Conservation (phyloP, 495 filamentous ascomycete genomes). For the Aspergillus incahuasiensis region DNA sequence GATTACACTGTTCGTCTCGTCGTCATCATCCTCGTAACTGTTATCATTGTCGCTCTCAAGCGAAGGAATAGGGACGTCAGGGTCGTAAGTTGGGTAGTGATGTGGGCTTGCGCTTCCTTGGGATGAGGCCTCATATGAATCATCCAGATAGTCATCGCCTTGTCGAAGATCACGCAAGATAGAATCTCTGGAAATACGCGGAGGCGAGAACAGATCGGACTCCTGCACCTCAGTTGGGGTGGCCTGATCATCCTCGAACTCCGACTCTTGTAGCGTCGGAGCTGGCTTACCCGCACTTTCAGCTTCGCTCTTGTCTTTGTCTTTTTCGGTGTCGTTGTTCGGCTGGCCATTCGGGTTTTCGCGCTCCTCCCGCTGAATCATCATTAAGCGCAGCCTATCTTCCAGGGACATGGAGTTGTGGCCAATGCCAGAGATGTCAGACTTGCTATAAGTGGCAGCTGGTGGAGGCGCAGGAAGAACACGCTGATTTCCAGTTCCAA, state of each 20-base stretch:
- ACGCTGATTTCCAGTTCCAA: slow-evolving; percentile 54
- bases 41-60: slow-evolving; percentile 55
- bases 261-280: too few relatives aligned
- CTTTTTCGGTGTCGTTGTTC: background rate
- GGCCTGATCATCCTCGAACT: slow-evolving; percentile 26
- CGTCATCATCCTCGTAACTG: slow-evolving; percentile 52
- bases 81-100: slow-evolving; percentile 60
- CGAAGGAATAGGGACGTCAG: slow-evolving; percentile 80
- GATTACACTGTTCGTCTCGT: slow-evolving; percentile 56
- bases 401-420: slow-evolving; percentile 72
- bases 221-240: slow-evolving; percentile 25
- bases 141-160: slow-evolving; percentile 49
- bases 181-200: slow-evolving; percentile 86
- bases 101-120: slow-evolving; percentile 51
- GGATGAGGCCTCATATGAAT: slow-evolving; percentile 61
- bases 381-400: slow-evolving; percentile 77
- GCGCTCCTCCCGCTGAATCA: slow-evolving; percentile 57
- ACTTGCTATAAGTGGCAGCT: slow-evolving; percentile 59
- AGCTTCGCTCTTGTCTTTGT: background rate
- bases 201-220: slow-evolving; percentile 40
- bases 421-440: slow-evolving; percentile 64
- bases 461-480: slow-evolving; percentile 61
- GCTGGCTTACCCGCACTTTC: background rate
- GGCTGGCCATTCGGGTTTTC: slow-evolving; percentile 1
- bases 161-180: slow-evolving; percentile 85